Percentiles rank a stretch among this genome's conserved stretches.
phyloP scores from a whole-genome alignment of 331 rosid species.

The Spiraea crenata region DNA sequence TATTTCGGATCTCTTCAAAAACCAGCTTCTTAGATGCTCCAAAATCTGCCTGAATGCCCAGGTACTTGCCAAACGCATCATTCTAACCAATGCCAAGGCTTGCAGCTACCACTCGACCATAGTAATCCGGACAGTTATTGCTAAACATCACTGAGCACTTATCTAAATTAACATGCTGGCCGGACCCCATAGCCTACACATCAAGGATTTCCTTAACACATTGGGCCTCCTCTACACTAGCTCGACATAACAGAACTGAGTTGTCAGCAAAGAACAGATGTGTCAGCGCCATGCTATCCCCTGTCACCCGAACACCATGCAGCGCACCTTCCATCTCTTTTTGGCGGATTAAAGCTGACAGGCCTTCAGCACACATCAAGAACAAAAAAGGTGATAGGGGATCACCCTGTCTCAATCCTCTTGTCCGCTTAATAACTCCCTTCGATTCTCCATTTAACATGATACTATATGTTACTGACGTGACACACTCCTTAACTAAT shows the following conservation, averaged over 20 bases:
- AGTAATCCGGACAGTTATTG: too few species aligned
- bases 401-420: not conserved
- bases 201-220: too few species aligned
- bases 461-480: too few species aligned
- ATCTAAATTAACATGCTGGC: not conserved
- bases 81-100: too few species aligned
- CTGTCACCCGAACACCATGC: not conserved
- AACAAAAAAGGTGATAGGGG: not conserved
- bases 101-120: too few species aligned
- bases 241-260: not conserved
- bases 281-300: not conserved
- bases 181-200: not conserved
- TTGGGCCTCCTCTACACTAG: too few species aligned
- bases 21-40: too few species aligned
- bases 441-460: not conserved
- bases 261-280: not conserved
- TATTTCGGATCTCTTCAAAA: too few species aligned
- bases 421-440: not conserved
- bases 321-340: not conserved
- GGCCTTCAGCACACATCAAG: not conserved
- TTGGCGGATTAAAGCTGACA: too few species aligned
- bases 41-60: not conserved
- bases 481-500: too few species aligned
- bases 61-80: not conserved
- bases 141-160: not conserved